Evolutionary conservation across 768 basidiomycete genomes (phyloP).

Genomic region (Collybia sp.): DNA sequence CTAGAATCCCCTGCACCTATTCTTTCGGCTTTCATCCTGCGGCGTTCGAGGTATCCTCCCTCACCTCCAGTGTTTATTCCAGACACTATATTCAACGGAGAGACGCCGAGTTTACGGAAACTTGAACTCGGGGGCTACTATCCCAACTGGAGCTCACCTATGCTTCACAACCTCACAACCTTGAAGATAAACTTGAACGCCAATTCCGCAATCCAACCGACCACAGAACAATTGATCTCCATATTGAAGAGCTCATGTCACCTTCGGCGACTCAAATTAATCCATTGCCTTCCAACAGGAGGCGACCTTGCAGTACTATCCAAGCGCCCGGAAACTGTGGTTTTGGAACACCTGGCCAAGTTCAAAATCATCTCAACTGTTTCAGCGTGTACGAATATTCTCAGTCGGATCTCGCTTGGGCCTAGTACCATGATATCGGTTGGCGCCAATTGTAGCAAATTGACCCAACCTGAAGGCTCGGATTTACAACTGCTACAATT

Average conservation of each 20-base stretch:
- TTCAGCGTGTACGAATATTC: background rate
- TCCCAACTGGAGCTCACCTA: background rate
- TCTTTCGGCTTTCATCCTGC: background rate
- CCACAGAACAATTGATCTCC: background rate
- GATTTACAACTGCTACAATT: too few relatives aligned
- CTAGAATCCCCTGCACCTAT: background rate
- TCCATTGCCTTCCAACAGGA: background rate
- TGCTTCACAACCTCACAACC: background rate
- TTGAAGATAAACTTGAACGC: background rate
- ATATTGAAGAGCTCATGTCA: background rate
- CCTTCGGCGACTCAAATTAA: background rate
- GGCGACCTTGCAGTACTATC: background rate
- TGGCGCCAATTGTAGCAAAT: too few relatives aligned
- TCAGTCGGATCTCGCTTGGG: background rate
- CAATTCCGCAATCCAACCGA: background rate
- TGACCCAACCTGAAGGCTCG: too few relatives aligned
- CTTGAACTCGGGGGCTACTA: background rate
- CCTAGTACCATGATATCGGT: too few relatives aligned
- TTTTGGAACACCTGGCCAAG: background rate
- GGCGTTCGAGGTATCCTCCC: background rate
- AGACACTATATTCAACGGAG: background rate
- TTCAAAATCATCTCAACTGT: background rate
- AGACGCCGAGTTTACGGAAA: background rate
- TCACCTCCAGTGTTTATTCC: background rate
- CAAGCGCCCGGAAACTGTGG: background rate